phyloP scores from a whole-genome alignment of 2,329 filamentous ascomycete genomes.

The Calycina herbarum region DNA sequence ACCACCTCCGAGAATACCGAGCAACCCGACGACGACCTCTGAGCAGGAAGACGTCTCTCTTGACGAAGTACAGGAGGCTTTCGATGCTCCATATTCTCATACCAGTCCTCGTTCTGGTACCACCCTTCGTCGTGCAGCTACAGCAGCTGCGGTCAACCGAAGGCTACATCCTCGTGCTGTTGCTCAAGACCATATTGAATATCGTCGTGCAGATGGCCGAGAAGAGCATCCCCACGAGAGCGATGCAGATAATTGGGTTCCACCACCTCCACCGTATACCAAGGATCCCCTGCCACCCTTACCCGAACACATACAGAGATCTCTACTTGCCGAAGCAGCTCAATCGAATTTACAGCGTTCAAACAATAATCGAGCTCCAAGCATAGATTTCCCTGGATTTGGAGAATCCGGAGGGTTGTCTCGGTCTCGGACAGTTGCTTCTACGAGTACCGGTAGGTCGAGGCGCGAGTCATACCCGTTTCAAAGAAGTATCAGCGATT shows the following conservation, averaged over 20 bases:
- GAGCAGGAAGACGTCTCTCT: conserved; percentile 32
- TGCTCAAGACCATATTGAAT: conserved; percentile 56
- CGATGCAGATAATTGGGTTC: conserved; percentile 86
- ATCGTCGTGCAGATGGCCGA: conserved; percentile 68
- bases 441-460: conserved; percentile 28
- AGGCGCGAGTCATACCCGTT: conserved; percentile 33
- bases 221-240: conserved; percentile 80
- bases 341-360: conserved; percentile 31
- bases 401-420: conserved; percentile 27
- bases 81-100: conserved; percentile 73
- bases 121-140: conserved; percentile 70
- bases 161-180: conserved; percentile 61
- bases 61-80: conserved; percentile 47
- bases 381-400: conserved; percentile 28
- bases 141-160: conserved; percentile 73
- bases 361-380: conserved; percentile 29
- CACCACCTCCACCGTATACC: conserved; percentile 79
- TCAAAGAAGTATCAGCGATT: conserved; percentile 42
- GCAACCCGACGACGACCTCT: conserved; percentile 21
- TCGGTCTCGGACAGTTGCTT: conserved; percentile 32
- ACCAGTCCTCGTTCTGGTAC: conserved; percentile 69
- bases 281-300: conserved; percentile 50
- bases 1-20: conserved; percentile 22
- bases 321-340: conserved; percentile 34
- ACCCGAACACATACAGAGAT: conserved; percentile 39